Base-by-base conservation (phyloP, 1,139 yeast species). In the Nakaseomyces bracarensis region DNA sequence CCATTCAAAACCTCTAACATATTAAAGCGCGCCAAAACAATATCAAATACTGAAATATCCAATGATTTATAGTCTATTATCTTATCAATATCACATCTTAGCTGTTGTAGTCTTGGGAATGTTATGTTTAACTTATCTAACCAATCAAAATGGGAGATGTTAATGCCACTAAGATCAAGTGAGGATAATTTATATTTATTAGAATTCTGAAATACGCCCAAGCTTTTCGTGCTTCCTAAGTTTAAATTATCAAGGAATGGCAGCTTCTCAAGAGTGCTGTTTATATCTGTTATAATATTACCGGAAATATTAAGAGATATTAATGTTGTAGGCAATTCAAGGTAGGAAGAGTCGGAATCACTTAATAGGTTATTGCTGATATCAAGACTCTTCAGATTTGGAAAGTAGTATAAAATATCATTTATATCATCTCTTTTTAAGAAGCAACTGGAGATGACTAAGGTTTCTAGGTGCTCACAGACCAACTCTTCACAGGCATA, bases 1-100 rank as follows among this genome's bases (percentile, higher is more conserved):
- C 95, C 94, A 52, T 86, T 78, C 14, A 86, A 58, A 19, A 64
- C 64, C 2, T 42, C 34, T 0, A 79, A 41, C 0, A 49, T 45
- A 1, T 57, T 56, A 9, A 77, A 61, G 27, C 89, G 62, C 0
- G 79, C 79, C 15, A 83, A 67, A 4, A 75, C 51, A 36, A 67
- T 66, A 23, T 51, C 50, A 29, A 49, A 43, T 45, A n/a, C 10
- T 27, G 26, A 30, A 7, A 30, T 18, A 7, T 19, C 13, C n/a
- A n/a, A n/a, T n/a, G n/a, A n/a, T n/a, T n/a, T n/a, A n/a, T n/a
- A n/a, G n/a, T n/a, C n/a, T n/a, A n/a, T n/a, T 3, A 33, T 10
- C 14, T 21, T 20, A 13, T 33, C 26, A 13, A 33, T 7, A 21
- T 13, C 16, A 13, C 36, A 33, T 20, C 26, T 33, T 3, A 33